Evolutionary conservation across 192 early-diverging fungal species (phyloP), one percentile per base, ranked within the genome.

Genomic region (Coemansia asiatica): DNA sequence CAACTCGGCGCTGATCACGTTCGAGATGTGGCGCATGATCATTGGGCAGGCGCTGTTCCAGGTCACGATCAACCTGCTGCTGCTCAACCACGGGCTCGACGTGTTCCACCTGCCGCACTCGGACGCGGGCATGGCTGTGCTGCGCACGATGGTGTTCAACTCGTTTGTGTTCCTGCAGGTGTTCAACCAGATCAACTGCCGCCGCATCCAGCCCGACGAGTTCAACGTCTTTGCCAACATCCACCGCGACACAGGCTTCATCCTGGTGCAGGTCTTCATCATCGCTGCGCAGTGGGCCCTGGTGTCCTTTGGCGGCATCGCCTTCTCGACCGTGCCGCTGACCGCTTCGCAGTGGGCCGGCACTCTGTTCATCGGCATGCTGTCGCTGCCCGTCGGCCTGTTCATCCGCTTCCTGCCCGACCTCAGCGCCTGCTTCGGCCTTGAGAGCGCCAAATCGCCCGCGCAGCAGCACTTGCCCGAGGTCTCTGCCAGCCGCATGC

Each of bases 111-210:
- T 89, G 40, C 66, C 65, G 1, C 60, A 53, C 28, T 29, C 66
- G 31, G 23, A 58, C 6, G 44, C 63, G 5, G 85, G 88, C 57
- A 27, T 69, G 25, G 61, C 67, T n/a, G 72, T 83, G 15, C 74
- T 89, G 46, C 86, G 87, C 48, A 91, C 94, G n/a, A 85, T 95
- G 69, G 88, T 95, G 13, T 96, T 96, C 85, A 98, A 98, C 81
- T 75, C 88, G 4, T 98, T 96, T 84, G 92, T 98, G 18, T 94
- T 94, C 76, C 85, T 93, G 49, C 94, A 98, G 79, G 85, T 96
- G 18, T 96, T 98, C 74, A 98, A 98, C 80, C 91, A 94, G 70
- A 80, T 98, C 82, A 98, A 98, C 85, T 92, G 89, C 64, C 86
- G 93, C 53, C 84, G 87, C 47, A 95, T 97, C 69, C 84, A 89